phyloP scores from a whole-genome alignment of 1,284 basidiomycete genomes.

The Pseudozyma thailandica region DNA sequence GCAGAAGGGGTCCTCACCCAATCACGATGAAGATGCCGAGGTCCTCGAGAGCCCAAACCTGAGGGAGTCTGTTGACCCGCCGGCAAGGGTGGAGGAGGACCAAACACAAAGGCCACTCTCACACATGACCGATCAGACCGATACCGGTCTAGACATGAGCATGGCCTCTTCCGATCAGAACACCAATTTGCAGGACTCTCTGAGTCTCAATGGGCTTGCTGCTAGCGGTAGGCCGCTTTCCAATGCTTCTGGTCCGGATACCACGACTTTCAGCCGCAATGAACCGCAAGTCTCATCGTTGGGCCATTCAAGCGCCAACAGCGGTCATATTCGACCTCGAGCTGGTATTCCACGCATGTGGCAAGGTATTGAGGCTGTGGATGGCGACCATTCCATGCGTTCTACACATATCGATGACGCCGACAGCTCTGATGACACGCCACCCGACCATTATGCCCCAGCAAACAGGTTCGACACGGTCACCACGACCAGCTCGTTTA shows the following conservation, averaged over 20 bases:
- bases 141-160: constrained; percentile 20
- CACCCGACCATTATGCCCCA: constrained; percentile 23
- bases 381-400: constrained; percentile 21
- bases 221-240: constrained; percentile 12
- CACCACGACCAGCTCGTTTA: constrained; percentile 40
- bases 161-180: constrained; percentile 17
- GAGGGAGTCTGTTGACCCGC: constrained; percentile 2
- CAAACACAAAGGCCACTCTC: constrained; percentile 16
- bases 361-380: constrained; percentile 42
- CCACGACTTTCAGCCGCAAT: background rate
- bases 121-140: constrained; percentile 24
- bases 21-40: constrained; percentile 10
- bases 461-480: constrained; percentile 40
- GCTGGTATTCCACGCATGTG: constrained; percentile 48
- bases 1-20: background rate
- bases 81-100: background rate
- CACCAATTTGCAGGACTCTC: constrained; percentile 23
- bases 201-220: constrained; percentile 19
- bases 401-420: constrained; percentile 34
- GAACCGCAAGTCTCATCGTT: constrained; percentile 2
- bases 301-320: constrained; percentile 11
- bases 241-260: constrained; percentile 1
- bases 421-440: constrained; percentile 31
- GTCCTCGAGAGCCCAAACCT: constrained; percentile 12
- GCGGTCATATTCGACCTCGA: constrained; percentile 25